Percentiles rank a stretch among this genome's conserved stretches.
Conservation (phyloP, 495 filamentous ascomycete species). For the Penicillium samsonianum region DNA sequence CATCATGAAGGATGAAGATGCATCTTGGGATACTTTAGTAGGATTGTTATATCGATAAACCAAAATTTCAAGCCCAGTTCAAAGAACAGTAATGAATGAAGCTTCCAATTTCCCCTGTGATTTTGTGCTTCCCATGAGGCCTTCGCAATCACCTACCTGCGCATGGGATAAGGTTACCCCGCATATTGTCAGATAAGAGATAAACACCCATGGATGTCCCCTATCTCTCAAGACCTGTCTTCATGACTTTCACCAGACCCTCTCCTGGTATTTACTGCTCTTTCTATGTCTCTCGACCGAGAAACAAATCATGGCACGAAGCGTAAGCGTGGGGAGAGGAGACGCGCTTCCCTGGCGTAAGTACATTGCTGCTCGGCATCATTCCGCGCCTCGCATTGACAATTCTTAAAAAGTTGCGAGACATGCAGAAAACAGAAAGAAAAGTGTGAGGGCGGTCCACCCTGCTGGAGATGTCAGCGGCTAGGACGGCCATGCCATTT, state of each 20-base stretch:
- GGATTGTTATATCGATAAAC: no score
- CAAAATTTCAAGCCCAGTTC: no score
- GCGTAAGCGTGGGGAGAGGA: constrained; percentile 17
- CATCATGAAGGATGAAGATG: no score
- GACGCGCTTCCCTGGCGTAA: constrained; percentile 17
- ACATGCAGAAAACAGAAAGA: constrained; percentile 47
- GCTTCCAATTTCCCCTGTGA: no score
- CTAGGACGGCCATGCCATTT: constrained; percentile 48
- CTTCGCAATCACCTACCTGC: no score
- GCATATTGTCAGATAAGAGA: not conserved
- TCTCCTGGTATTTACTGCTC: not conserved
- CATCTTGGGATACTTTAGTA: no score
- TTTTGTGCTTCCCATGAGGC: no score
- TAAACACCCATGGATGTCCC: not conserved
- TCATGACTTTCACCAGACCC: not conserved
- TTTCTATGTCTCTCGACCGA: not conserved
- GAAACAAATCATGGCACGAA: constrained; percentile 1
- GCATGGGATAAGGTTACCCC: no score
- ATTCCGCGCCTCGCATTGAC: not conserved
- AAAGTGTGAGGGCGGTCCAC: constrained; percentile 50
- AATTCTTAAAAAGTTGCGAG: constrained; percentile 35
- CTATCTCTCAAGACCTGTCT: not conserved
- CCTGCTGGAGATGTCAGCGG: constrained; percentile 46
- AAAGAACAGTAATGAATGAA: no score
- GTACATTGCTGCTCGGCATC: not conserved